Conservation (phyloP, 2,329 filamentous ascomycete species). For the Mycosphaerella sp. region DNA sequence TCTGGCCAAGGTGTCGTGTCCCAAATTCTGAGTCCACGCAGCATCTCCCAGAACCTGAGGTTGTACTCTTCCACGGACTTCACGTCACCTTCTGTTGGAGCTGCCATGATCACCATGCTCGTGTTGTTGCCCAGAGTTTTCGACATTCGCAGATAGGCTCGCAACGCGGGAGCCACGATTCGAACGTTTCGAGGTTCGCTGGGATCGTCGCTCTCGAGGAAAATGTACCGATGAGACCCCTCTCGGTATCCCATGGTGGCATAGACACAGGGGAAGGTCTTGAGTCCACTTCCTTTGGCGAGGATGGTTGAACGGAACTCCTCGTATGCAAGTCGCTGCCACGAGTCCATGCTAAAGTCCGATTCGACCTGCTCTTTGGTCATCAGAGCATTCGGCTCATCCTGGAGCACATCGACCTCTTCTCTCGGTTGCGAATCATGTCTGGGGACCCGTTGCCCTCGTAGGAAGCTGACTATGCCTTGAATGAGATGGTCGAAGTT, state of each 20-base stretch:
- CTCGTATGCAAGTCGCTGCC: constrained; percentile 19
- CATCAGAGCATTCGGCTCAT: background rate
- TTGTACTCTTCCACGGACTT: constrained; percentile 20
- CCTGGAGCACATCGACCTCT: background rate
- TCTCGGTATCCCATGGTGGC: constrained; percentile 19
- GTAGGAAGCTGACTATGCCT: background rate
- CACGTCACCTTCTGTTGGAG: constrained; percentile 16
- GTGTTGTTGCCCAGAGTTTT: constrained; percentile 17
- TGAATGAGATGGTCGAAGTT: constrained; percentile 3
- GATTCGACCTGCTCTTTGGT: constrained; percentile 17
- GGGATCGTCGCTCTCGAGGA: constrained; percentile 18
- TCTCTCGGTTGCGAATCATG: background rate
- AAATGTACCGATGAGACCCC: constrained; percentile 21
- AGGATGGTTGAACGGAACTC: constrained; percentile 22
- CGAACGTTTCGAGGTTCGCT: constrained; percentile 19
- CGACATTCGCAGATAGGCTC: constrained; percentile 16
- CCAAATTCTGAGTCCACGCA: constrained; percentile 19
- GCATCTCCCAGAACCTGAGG: constrained; percentile 20
- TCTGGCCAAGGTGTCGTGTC: constrained; percentile 18
- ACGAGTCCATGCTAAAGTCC: constrained; percentile 18
- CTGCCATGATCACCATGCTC: constrained; percentile 20
- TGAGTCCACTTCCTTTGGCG: constrained; percentile 18
- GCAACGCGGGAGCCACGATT: constrained; percentile 17
- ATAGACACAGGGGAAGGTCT: constrained; percentile 20
- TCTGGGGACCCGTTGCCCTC: background rate